Evolutionary conservation across 2,329 filamentous ascomycete genomes (phyloP).

Genomic region (Xylariaceae sp.): DNA sequence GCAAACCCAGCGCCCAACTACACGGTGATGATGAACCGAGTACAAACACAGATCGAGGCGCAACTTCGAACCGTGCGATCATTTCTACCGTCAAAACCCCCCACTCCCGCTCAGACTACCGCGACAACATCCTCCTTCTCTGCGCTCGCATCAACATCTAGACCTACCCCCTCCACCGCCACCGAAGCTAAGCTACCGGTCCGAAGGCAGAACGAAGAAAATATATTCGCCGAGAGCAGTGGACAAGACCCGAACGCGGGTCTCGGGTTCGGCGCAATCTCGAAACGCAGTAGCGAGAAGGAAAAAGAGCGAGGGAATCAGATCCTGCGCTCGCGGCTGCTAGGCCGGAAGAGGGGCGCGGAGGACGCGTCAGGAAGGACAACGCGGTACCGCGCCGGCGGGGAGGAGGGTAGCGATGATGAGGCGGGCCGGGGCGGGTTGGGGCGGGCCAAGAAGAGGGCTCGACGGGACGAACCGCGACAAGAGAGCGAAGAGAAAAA

Average conservation of each 20-base stretch:
- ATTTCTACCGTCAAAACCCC: conserved; percentile 12
- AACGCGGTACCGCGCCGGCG: conserved; percentile 7
- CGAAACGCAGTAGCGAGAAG: conserved; percentile 3
- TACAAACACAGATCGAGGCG: conserved; percentile 26
- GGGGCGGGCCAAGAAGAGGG: conserved; percentile 29
- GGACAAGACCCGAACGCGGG: conserved; percentile 27
- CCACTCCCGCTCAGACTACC: neutral
- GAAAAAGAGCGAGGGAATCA: conserved; percentile 17
- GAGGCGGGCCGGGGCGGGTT: conserved; percentile 30
- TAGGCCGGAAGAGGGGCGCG: conserved; percentile 21
- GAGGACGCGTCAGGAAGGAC: conserved; percentile 6
- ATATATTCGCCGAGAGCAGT: conserved; percentile 22
- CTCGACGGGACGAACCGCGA: conserved; percentile 8
- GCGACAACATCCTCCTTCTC: conserved; percentile 15
- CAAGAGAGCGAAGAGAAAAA: conserved; percentile 7
- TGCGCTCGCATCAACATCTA: conserved; percentile 14
- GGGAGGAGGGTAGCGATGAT: conserved; percentile 27
- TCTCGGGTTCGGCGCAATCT: conserved; percentile 14
- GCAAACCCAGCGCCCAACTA: conserved; percentile 31
- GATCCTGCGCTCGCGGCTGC: conserved; percentile 21
- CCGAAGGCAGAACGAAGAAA: conserved; percentile 7
- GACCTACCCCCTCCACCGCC: neutral
- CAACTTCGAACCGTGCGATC: conserved; percentile 17
- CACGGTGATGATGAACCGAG: conserved; percentile 29
- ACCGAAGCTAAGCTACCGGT: neutral